These are phyloP conservation scores for Backusella mclennaniae DNA, from an alignment of 192 early-diverging fungal species.

Conservation along the genomic window DNA sequence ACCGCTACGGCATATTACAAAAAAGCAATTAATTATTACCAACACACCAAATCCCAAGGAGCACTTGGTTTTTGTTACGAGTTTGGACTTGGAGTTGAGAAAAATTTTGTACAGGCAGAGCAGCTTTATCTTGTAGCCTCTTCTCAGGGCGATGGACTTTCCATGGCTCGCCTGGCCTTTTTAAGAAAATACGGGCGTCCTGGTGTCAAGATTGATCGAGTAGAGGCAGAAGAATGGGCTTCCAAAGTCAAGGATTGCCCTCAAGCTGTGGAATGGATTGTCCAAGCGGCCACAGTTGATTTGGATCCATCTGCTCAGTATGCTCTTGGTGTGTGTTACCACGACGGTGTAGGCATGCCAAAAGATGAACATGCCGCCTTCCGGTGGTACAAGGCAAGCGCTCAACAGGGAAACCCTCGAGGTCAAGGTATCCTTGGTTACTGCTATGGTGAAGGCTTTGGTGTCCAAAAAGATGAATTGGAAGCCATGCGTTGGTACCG, in stretches of 20 bases:
- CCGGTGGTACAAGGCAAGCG: conserved; percentile 64
- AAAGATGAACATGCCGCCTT: conserved; percentile 64
- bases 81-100: conserved; percentile 73
- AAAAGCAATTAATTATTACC: conserved; percentile 43
- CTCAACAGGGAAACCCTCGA: conserved; percentile 60
- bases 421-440: conserved; percentile 68
- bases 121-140: conserved; percentile 65
- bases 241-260: conserved; percentile 8
- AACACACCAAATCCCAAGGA: conserved; percentile 52
- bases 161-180: conserved; percentile 69
- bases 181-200: conserved; percentile 80
- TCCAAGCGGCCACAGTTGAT: conserved; percentile 53
- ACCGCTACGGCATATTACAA: conserved; percentile 52
- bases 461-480: conserved; percentile 58
- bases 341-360: conserved; percentile 71
- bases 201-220: conserved; percentile 71
- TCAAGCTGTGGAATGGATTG: conserved; percentile 65
- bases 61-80: conserved; percentile 81
- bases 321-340: conserved; percentile 74
- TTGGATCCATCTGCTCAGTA: conserved; percentile 55
- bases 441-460: conserved; percentile 77
- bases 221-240: conserved; percentile 80
- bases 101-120: conserved; percentile 65
- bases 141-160: conserved; percentile 58
- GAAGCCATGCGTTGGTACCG: conserved; percentile 64